These are phyloP conservation scores for Drosera spatulata DNA, from an alignment of 179 eudicot genomes.

Conservation along the genomic window DNA sequence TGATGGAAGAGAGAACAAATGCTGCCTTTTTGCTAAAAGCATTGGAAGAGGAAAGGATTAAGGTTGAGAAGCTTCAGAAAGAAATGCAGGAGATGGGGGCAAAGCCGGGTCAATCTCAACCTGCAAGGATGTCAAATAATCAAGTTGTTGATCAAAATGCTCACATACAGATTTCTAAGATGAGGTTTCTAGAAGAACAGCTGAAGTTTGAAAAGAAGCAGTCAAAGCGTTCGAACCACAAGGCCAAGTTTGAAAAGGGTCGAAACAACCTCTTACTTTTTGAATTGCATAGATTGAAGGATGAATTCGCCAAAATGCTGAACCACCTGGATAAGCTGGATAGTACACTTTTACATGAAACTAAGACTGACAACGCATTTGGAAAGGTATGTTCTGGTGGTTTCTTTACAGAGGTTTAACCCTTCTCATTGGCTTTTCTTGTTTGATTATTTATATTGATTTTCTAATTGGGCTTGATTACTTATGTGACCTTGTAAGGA, in stretches of 20 bases:
- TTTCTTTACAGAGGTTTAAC: not conserved
- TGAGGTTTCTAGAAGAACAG: constrained; percentile 47
- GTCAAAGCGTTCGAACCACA: constrained; percentile 70
- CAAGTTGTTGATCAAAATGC: constrained; percentile 8
- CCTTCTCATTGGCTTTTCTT: no score
- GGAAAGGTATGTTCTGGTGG: constrained; percentile 28
- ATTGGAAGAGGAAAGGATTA: constrained; percentile 16
- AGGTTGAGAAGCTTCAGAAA: constrained; percentile 17
- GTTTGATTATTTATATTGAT: no score
- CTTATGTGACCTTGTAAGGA: no score
- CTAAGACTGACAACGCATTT: constrained; percentile 29
- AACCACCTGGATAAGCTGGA: constrained; percentile 38
- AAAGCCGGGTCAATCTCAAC: constrained; percentile 3
- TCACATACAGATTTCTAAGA: constrained; percentile 20
- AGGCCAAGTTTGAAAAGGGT: constrained; percentile 40
- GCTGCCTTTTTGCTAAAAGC: constrained; percentile 15
- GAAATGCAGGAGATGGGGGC: constrained; percentile 18
- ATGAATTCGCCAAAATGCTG: constrained; percentile 28
- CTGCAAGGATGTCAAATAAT: constrained; percentile 14
- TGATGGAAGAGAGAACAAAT: constrained; percentile 17
- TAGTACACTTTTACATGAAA: constrained; percentile 20
- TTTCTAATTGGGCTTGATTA: no score
- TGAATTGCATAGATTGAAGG: constrained; percentile 40
- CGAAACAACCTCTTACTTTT: constrained; percentile 36
- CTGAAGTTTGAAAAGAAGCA: constrained; percentile 63